Conservation (phyloP, 1,284 basidiomycete species). For the Chalciporus sp. region DNA sequence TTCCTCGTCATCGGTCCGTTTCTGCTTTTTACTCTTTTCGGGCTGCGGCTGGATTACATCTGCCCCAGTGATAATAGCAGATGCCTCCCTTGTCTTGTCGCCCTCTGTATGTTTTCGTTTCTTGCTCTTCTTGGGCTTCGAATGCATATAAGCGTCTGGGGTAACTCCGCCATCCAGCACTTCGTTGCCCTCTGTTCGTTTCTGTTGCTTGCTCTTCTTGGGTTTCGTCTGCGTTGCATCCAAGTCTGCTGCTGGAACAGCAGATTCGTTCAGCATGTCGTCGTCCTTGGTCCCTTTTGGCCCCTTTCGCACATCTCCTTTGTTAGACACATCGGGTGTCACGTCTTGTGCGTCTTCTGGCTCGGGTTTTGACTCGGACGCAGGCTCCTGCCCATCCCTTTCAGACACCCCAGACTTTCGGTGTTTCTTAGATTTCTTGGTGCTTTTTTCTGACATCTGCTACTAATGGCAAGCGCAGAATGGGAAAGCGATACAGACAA, state of each 20-base stretch:
- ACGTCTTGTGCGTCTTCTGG: neutral
- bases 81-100: no score
- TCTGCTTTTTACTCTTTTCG: constrained; percentile 7
- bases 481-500: neutral
- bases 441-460: constrained; percentile 13
- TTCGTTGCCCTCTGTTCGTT: neutral
- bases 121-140: constrained; percentile 7
- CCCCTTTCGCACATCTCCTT: constrained; percentile 11
- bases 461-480: neutral
- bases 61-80: no score
- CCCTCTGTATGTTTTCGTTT: neutral
- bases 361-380: neutral
- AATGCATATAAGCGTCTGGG: neutral
- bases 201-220: constrained; percentile 7
- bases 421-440: constrained; percentile 2
- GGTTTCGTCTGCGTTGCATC: no score
- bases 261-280: neutral
- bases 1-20: neutral
- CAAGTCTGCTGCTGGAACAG: no score
- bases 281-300: constrained; percentile 7
- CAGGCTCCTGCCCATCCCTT: neutral
- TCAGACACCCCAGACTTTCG: neutral
- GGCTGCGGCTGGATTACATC: neutral
- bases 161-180: no score
- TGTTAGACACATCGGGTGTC: neutral